phyloP scores from a whole-genome alignment of 257 asterid species.

The Salvia splendens region DNA sequence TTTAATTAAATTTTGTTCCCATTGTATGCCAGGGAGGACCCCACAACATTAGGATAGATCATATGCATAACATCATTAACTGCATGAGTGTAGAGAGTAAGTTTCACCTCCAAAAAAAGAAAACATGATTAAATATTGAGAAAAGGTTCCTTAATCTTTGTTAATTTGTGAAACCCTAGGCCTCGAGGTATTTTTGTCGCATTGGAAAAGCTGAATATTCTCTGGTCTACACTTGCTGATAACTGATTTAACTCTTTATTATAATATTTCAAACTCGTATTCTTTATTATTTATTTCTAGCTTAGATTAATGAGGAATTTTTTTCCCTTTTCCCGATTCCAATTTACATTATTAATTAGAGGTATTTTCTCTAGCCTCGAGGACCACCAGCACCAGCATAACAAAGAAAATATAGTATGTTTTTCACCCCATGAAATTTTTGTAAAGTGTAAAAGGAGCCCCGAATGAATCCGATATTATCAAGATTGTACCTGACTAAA shows the following conservation, averaged over 20 bases:
- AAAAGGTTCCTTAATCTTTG: conserved; percentile 46
- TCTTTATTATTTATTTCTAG: neutral
- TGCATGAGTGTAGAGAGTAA: neutral
- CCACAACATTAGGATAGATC: neutral
- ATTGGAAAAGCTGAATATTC: conserved; percentile 88
- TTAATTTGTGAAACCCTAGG: conserved; percentile 51
- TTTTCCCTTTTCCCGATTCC: conserved; percentile 35
- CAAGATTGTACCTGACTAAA: no score
- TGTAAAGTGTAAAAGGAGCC: neutral
- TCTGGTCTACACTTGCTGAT: conserved; percentile 52
- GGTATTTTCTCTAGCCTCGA: conserved; percentile 34
- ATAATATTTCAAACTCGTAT: neutral
- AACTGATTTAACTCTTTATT: conserved; percentile 30
- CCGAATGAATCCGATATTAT: neutral
- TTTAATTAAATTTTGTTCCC: no score
- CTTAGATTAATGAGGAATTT: conserved; percentile 36
- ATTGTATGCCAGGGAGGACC: neutral
- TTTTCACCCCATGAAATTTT: neutral
- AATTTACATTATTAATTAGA: conserved; percentile 7
- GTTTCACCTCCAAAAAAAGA: neutral
- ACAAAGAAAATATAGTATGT: neutral
- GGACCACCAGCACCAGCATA: neutral
- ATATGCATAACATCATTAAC: neutral
- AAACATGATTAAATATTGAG: neutral
- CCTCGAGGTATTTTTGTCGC: conserved; percentile 77